A percentile compares a stretch with the other conserved stretches of the same genome.
Conservation (phyloP, 768 basidiomycete species). For the Rhodocollybia butyracea region DNA sequence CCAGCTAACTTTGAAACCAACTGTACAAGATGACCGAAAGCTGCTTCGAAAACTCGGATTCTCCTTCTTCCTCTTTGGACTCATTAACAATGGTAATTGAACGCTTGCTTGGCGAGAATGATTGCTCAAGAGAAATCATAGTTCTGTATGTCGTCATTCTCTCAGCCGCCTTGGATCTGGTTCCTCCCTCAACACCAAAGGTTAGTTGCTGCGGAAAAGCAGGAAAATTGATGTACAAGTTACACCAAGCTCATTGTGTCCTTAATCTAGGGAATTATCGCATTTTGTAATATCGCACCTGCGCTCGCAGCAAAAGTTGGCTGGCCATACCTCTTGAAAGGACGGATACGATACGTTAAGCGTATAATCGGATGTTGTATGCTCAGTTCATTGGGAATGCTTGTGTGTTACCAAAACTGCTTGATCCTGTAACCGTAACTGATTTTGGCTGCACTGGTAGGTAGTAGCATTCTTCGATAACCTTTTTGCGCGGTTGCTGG, state of each 20-base stretch:
- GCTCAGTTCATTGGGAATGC: constrained; percentile 80
- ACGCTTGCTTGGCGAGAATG: constrained; percentile 8
- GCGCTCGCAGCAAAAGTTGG: constrained; percentile 83
- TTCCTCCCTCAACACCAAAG: constrained; percentile 88
- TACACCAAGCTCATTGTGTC: no score
- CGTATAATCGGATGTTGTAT: constrained; percentile 74
- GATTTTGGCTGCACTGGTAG: constrained; percentile 38
- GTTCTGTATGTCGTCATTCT: constrained; percentile 96
- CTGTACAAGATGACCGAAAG: constrained; percentile 20
- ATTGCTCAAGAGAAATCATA: constrained; percentile 23
- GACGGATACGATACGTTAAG: constrained; percentile 75
- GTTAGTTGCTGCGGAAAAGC: no score
- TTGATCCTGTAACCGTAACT: background rate
- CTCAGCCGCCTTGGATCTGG: constrained; percentile 92
- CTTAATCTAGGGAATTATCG: constrained; percentile 93
- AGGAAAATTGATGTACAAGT: no score
- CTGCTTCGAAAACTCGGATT: constrained; percentile 38
- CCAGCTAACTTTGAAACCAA: background rate
- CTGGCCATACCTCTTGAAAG: constrained; percentile 89
- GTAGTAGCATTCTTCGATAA: constrained; percentile 72
- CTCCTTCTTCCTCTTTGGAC: constrained; percentile 90
- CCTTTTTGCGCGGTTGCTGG: constrained; percentile 68
- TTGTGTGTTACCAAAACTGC: constrained; percentile 48
- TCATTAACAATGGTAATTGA: constrained; percentile 81
- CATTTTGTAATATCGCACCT: constrained; percentile 93